Evolutionary conservation across 495 filamentous ascomycete genomes (phyloP), one percentile per base, ranked within the genome.

Genomic region (Neurospora sp.): DNA sequence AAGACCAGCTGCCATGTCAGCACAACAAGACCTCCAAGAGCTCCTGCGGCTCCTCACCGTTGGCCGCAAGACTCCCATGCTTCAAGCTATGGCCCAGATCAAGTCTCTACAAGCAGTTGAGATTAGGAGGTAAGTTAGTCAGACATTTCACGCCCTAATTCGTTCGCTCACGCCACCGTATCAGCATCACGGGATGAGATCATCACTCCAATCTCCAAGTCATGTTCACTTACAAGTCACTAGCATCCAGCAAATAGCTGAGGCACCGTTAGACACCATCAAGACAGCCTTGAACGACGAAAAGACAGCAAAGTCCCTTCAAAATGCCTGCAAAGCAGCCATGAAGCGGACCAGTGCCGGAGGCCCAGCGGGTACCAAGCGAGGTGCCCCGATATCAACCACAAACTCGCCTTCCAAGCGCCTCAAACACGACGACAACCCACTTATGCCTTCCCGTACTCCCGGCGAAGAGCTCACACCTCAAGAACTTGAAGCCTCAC

Each of bases 21-120:
- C 86, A 31, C 85, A 85, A 75, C 83, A 87, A 74, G 88, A 92
- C 74, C 83, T 93, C 14, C 90, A 92, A 79, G 84, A 88, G 66
- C 84, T 95, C n/a, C 84, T 95, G 59, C 91, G 92, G 69, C 91
- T 96, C 70, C 86, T 95, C 39, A 91, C 92, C 1, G 89, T 91
- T 76, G 89, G 91, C 78, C 83, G 86, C 75, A 94, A 92, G 78
- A 78, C 92, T 12, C 88, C 92, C 0, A 88, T 95, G 75, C 85
- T 91, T 74, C 83, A 85, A 39, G 92, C 92, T 23, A 89, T 94
- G 85, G 81, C 84, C 70, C 91, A 90, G 80, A 83, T 91, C 70
- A 90, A 90, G 78, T 85, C 88, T 1, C 85, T 94, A 23, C 90
- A 93, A 75, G 84, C 82, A 20, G 89, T 87, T 31, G 85, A 86